Evolutionary conservation across 345 rosid species (phyloP).

Genomic region (Salix exigua): DNA sequence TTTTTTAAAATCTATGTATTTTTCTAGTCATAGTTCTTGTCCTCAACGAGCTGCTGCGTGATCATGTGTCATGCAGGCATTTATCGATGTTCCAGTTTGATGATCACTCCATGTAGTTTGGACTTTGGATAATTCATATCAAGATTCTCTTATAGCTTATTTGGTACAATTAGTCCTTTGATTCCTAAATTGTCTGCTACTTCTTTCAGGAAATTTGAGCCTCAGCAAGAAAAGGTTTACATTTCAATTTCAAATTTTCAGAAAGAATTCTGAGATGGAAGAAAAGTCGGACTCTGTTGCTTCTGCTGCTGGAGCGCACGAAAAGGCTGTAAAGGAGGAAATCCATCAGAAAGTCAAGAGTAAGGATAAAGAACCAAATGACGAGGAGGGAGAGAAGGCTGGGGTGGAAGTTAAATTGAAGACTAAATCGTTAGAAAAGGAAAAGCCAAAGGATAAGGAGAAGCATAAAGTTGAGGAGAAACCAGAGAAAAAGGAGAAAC

Average conservation of each 20-base stretch:
- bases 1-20: neutral
- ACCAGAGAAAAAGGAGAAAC: conserved; percentile 29
- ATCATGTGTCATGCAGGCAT: neutral
- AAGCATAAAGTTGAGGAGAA: neutral
- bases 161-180: neutral
- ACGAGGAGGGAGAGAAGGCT: conserved; percentile 30
- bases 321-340: conserved; percentile 52
- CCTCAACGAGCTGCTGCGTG: neutral
- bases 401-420: conserved; percentile 55
- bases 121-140: neutral
- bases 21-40: neutral
- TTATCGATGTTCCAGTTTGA: neutral
- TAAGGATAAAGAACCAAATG: conserved; percentile 31
- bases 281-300: conserved; percentile 25
- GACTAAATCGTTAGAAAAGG: conserved; percentile 54
- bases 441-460: conserved; percentile 24
- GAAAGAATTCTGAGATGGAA: conserved; percentile 20
- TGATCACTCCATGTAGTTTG: neutral
- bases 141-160: neutral
- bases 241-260: conserved; percentile 16
- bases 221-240: conserved; percentile 10
- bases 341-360: conserved; percentile 49
- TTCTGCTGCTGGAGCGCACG: conserved; percentile 22
- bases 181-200: neutral
- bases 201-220: conserved; percentile 22